Conservation (phyloP, 179 eudicot genomes). For the Actinidia arguta region DNA sequence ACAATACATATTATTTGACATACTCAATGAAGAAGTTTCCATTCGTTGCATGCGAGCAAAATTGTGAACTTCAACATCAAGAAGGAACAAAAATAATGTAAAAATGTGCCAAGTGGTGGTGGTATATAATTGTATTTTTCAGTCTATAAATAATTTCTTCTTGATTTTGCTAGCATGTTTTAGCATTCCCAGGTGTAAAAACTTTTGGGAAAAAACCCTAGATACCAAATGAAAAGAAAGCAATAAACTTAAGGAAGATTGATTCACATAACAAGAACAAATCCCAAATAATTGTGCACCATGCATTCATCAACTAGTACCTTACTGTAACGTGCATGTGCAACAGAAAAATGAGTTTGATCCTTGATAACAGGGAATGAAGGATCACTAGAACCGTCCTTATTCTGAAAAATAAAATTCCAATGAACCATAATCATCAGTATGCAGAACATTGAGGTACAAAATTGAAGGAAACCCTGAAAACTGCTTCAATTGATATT, state of each 20-base stretch:
- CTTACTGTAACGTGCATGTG: constrained; percentile 87
- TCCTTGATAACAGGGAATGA: constrained; percentile 86
- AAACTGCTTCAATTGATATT: constrained; percentile 17
- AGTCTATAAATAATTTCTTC: constrained; percentile 1
- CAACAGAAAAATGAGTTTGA: constrained; percentile 81
- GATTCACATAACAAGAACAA: constrained; percentile 8
- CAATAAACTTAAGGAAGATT: background rate
- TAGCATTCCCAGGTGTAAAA: background rate
- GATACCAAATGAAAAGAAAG: background rate
- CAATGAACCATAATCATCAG: constrained; percentile 21
- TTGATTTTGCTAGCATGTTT: background rate
- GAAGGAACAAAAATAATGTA: background rate
- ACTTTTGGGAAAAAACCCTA: background rate
- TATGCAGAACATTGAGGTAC: background rate
- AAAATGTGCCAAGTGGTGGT: background rate
- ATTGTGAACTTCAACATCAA: background rate
- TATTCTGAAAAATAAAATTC: constrained; percentile 43
- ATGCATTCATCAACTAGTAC: constrained; percentile 32
- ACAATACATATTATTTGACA: background rate
- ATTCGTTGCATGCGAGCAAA: background rate
- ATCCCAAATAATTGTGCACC: constrained; percentile 12
- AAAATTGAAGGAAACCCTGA: constrained; percentile 1
- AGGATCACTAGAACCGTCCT: constrained; percentile 86
- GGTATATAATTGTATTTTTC: background rate
- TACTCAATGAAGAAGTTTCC: background rate